Base-by-base conservation (phyloP, 257 asterid genomes). In the Solanum clarkiae region DNA sequence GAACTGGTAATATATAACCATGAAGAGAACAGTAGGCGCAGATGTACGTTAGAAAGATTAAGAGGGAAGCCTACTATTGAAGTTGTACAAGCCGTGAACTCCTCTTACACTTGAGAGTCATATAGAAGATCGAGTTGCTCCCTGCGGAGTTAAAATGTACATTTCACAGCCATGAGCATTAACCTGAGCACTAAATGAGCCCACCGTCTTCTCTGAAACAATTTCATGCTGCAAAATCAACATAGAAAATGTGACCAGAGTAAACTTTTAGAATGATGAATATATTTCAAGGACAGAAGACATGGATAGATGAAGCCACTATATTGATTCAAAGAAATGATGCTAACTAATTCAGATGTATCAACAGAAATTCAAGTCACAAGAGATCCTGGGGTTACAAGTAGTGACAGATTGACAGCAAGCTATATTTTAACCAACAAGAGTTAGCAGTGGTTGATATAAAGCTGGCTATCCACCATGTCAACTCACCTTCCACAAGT, bases 401-500 rank as follows among this genome's bases (percentile, higher is more conserved):
- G 22, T 13, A n/a, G 47, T 32, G 7, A 51, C 26, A 14, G 55
- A 54, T 17, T 29, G 68, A 57, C 5, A 16, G 24, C 32, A 80
- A 32, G 29, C 5, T 16, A 55, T 55, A 53, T 36, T 10, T 18
- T 32, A 53, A 12, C 69, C 11, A 55, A 15, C 51, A 80, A 24
- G 15, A 20, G 29, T 10, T 55, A 80, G 36, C 53, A 7, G 40
- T 29, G 65, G 26, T 36, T 26, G 59, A 42, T 55, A 57, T 57
- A 59, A 26, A 65, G 22, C 63, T 26, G 62, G 24, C 45, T 47
- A 29, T 47, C 24, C 29, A 69, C 54, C 45, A 57, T 65, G 20
- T 51, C 45, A 16, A 82, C 91, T 87, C 84, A 94, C 99, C 96
- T 90, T 94, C 99, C 99, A 97, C 88, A 97, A 87, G 85, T 97